Evolutionary conservation across 2,329 filamentous ascomycete genomes (phyloP), one percentile per base, ranked within the genome.

Genomic region (Cladophialophora bantiana): DNA sequence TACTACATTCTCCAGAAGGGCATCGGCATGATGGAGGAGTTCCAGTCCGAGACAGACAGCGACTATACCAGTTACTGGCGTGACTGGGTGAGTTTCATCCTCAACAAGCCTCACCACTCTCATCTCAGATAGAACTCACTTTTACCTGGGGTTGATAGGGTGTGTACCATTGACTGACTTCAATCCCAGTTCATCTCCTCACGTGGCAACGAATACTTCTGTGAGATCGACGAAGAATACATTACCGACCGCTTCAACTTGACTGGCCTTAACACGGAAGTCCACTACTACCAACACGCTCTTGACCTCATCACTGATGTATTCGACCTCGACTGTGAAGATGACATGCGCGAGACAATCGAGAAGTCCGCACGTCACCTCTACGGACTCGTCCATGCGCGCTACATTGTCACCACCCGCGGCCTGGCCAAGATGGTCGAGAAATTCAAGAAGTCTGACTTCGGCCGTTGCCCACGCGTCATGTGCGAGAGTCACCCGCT

Each of bases 31-130:
- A 98, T 98, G 95, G 95, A 98, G 78, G 94, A 98, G 82, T 98
- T 95, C 81, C 94, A 93, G 73, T 97, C 93, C 77, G 95, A 99
- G 81, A 96, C 94, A 12, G 95, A 99, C 78, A 97, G 94, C 81
- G 95, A 99, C 83, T 99, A 98, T 79, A 97, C 95, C 57, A 98
- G 93, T 81, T 99, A 98, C 80, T 99, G 95, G 95, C 86, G 94
- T 79, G 95, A 99, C 82, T 99, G 95, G 95, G 95, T 98, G 84
- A 83, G 92, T 89, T 38, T 55, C 32, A 26, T 15, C 36, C 15
- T 12, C 32, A 34, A 15, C n/a, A 40, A 26, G 55, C 55, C 55
- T 57, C 55, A 57, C 12, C 55, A 57, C 12, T 9, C 40, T 36
- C 32, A 40, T 18, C 38, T 35, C 42, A 53, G 15, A 15, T 26